Conservation (phyloP, 108 stramenopile genomes). For the Fragilaria crotonensis region DNA sequence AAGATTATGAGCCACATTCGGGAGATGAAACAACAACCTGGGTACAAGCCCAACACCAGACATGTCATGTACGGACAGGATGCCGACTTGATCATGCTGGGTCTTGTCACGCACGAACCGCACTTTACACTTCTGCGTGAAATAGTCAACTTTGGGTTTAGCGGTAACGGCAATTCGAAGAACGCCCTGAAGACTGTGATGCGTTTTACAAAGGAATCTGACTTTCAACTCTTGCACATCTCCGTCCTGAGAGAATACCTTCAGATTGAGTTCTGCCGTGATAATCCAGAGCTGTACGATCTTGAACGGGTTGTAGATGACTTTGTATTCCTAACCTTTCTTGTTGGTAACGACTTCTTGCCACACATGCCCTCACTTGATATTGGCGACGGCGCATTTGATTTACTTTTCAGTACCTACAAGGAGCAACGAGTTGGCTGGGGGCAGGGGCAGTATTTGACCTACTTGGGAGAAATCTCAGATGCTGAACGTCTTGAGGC, state of each 20-base stretch:
- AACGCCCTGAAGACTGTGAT: conserved; percentile 85
- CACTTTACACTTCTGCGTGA: conserved; percentile 96
- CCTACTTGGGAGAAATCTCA: conserved; percentile 73
- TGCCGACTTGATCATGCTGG: conserved; percentile 99
- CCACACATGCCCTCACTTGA: conserved; percentile 95
- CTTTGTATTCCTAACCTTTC: conserved; percentile 98
- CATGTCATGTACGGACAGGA: conserved; percentile 99
- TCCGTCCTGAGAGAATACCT: conserved; percentile 95
- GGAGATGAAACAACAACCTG: conserved; percentile 73
- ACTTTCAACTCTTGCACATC: conserved; percentile 96
- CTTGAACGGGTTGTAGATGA: conserved; percentile 97
- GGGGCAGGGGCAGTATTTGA: conserved; percentile 88
- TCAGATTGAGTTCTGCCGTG: conserved; percentile 77
- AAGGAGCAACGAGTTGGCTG: conserved; percentile 72
- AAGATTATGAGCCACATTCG: conserved; percentile 99
- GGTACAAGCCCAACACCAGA: conserved; percentile 84
- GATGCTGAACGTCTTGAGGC: conserved; percentile 67
- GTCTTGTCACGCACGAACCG: conserved; percentile 95
- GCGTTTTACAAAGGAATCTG: conserved; percentile 90
- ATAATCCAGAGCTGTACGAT: conserved; percentile 34
- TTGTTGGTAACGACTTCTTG: conserved; percentile 95
- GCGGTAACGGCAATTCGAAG: conserved; percentile 34
- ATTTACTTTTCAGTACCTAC: conserved; percentile 91
- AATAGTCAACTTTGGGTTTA: conserved; percentile 79
- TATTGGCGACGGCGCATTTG: conserved; percentile 95